Conservation (phyloP, 805 yeast species). For the Alloascoidea africana region DNA sequence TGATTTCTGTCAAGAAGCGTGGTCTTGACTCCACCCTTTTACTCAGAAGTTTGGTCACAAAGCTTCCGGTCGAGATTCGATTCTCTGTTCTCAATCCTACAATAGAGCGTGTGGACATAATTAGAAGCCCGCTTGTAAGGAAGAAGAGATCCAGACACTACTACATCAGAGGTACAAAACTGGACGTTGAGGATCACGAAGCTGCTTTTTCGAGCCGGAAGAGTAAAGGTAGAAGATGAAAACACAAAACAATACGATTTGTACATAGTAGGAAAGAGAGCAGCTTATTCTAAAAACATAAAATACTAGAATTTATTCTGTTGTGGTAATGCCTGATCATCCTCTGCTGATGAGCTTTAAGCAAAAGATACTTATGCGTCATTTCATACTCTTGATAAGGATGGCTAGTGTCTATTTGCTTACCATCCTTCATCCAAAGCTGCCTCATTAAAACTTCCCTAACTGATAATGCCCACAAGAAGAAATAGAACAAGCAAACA, state of each 20-base stretch:
- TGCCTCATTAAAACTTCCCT: too few relatives aligned
- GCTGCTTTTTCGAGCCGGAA: not conserved
- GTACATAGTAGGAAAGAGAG: too few relatives aligned
- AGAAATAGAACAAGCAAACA: too few relatives aligned
- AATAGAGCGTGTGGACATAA: constrained; percentile 49
- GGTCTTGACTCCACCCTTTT: constrained; percentile 47
- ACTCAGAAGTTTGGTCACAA: constrained; percentile 53
- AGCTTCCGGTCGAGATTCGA: constrained; percentile 58
- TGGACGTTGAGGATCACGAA: constrained; percentile 34
- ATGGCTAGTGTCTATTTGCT: too few relatives aligned
- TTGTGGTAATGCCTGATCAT: too few relatives aligned
- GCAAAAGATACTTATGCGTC: too few relatives aligned
- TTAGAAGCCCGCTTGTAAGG: constrained; percentile 45
- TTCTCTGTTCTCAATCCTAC: constrained; percentile 59
- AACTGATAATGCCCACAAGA: too few relatives aligned
- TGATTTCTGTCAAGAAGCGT: constrained; percentile 47
- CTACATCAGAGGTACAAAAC: constrained; percentile 57
- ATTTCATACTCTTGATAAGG: too few relatives aligned
- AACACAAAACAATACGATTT: not conserved
- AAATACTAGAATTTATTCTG: too few relatives aligned
- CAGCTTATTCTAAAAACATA: too few relatives aligned
- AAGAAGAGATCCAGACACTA: constrained; percentile 59
- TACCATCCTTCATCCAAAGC: too few relatives aligned
- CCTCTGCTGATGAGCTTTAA: too few relatives aligned
- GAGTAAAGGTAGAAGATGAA: constrained; percentile 5